Percentiles rank a stretch among this genome's conserved stretches.
phyloP scores from a whole-genome alignment of 2,329 filamentous ascomycete species.

The Hysterium pulicare region DNA sequence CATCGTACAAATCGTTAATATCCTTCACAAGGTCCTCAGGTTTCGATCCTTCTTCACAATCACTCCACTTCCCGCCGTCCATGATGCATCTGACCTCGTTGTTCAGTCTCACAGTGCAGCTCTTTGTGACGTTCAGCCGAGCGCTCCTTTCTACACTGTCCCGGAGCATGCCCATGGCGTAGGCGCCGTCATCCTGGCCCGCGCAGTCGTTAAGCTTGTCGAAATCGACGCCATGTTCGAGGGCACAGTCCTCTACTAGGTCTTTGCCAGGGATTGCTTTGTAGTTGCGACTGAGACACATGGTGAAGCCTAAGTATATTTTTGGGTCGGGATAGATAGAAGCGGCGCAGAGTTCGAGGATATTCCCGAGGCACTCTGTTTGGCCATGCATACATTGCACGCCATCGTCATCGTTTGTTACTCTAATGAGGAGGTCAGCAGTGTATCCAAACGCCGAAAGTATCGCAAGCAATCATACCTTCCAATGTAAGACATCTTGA shows the following conservation, averaged over 20 bases:
- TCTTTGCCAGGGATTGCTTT: constrained; percentile 69
- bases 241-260: constrained; percentile 81
- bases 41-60: constrained; percentile 67
- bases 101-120: constrained; percentile 61
- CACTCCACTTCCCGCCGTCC: constrained; percentile 73
- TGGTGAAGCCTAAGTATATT: constrained; percentile 85
- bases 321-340: constrained; percentile 81
- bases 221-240: constrained; percentile 88
- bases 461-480: constrained; percentile 48
- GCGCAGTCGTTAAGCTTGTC: constrained; percentile 77
- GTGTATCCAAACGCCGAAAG: background rate
- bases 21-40: constrained; percentile 72
- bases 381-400: constrained; percentile 88
- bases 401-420: constrained; percentile 71
- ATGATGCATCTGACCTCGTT: constrained; percentile 79
- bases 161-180: constrained; percentile 65
- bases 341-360: constrained; percentile 86
- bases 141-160: constrained; percentile 63
- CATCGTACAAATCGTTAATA: constrained; percentile 65
- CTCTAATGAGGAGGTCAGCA: constrained; percentile 35
- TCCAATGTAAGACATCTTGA: constrained; percentile 87
- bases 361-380: constrained; percentile 88
- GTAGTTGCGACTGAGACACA: constrained; percentile 81
- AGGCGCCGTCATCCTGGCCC: constrained; percentile 69
- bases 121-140: constrained; percentile 44